These are phyloP conservation scores for Pestalotiopsis sp. DNA, from an alignment of 2,329 filamentous ascomycete species.

Conservation along the genomic window DNA sequence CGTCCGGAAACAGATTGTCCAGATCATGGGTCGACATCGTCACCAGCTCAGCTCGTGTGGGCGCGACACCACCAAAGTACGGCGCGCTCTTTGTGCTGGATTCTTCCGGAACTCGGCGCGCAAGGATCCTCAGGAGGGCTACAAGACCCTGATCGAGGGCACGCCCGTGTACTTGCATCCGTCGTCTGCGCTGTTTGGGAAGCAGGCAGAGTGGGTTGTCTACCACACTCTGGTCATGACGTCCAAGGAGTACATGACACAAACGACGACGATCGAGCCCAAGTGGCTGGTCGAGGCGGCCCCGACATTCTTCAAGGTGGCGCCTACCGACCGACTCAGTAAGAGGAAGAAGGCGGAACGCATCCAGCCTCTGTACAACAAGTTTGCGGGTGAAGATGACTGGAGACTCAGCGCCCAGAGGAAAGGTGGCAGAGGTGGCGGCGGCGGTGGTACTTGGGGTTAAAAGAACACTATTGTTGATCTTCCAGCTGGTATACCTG, in stretches of 20 bases:
- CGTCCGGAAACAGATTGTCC: constrained; percentile 86
- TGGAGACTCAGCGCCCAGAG: constrained; percentile 91
- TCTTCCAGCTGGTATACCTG: not conserved
- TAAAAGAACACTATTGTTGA: constrained; percentile 38
- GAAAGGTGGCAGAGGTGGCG: constrained; percentile 79
- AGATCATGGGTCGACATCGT: constrained; percentile 91
- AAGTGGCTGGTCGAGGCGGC: constrained; percentile 94
- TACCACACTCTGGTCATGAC: constrained; percentile 91
- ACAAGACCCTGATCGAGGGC: constrained; percentile 95
- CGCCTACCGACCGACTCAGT: constrained; percentile 80
- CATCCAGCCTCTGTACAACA: constrained; percentile 93
- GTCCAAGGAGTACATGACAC: constrained; percentile 98
- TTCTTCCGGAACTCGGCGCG: constrained; percentile 95
- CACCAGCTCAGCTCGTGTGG: constrained; percentile 84
- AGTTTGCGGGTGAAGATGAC: constrained; percentile 89
- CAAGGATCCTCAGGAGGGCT: constrained; percentile 95
- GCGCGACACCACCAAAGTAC: constrained; percentile 81
- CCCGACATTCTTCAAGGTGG: constrained; percentile 99
- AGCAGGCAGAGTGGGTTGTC: constrained; percentile 94
- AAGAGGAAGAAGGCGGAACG: constrained; percentile 93
- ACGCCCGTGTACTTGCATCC: constrained; percentile 96
- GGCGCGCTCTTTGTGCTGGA: constrained; percentile 85
- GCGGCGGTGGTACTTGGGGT: constrained; percentile 90
- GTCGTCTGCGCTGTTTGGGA: constrained; percentile 87
- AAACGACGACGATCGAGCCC: constrained; percentile 88